Evolutionary conservation across 768 basidiomycete species (phyloP).

Genomic region (Clitopilus passeckerianus): DNA sequence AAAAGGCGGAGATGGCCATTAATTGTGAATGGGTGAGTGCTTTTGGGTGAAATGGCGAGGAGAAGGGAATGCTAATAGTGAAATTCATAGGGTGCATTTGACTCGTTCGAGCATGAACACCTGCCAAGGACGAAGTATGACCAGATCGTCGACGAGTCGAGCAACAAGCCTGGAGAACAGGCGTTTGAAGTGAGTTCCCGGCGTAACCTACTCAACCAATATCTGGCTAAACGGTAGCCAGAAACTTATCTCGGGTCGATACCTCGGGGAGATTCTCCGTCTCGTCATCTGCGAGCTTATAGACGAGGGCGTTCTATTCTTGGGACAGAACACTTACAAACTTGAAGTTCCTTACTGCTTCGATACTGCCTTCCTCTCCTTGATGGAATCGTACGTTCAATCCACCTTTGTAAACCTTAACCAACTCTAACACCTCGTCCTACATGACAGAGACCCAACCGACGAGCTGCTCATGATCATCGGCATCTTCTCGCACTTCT

Average conservation of each 20-base stretch:
- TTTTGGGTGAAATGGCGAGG: neutral
- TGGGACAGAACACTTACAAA: constrained; percentile 98
- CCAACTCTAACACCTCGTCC: neutral
- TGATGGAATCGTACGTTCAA: constrained; percentile 81
- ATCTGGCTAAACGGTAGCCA: constrained; percentile 14
- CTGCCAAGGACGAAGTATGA: constrained; percentile 96
- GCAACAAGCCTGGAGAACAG: constrained; percentile 96
- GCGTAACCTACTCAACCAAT: neutral
- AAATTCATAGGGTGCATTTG: constrained; percentile 83
- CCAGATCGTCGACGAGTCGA: constrained; percentile 82
- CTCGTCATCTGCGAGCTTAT: constrained; percentile 93
- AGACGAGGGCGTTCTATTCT: constrained; percentile 94
- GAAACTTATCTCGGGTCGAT: constrained; percentile 96
- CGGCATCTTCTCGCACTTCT: constrained; percentile 97
- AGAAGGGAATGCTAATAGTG: neutral
- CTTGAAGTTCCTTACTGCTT: constrained; percentile 89
- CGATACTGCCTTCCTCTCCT: constrained; percentile 94
- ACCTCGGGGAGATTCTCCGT: constrained; percentile 95
- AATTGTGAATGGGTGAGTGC: constrained; percentile 90
- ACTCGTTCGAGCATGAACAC: constrained; percentile 92
- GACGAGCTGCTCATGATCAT: constrained; percentile 96
- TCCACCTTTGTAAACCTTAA: neutral
- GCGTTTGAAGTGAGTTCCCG: constrained; percentile 67
- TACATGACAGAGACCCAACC: constrained; percentile 70
- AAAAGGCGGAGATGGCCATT: constrained; percentile 77